Evolutionary conservation across 1,284 basidiomycete species (phyloP), one percentile per base, ranked within the genome.

Genomic region (Marasmius oreades): DNA sequence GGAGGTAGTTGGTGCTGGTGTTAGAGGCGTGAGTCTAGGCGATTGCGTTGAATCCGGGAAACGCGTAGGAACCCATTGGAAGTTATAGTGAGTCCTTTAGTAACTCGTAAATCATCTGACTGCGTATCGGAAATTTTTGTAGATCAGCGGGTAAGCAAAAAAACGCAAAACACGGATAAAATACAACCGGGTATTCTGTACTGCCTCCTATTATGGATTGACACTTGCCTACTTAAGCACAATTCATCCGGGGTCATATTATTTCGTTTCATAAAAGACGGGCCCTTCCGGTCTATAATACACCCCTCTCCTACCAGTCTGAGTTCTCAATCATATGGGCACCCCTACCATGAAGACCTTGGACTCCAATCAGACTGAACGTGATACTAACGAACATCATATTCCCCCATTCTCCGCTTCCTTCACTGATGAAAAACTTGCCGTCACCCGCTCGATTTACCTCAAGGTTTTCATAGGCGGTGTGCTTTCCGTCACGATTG

Each of bases 21-120:
- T 95, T 31, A 85, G 83, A 0, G 95, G 94, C 0, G 92, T 96
- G 1, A 95, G 94, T 57, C 81, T 98, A 4, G 92, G 91, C 16
- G 95, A 98, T 67, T 95, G 93, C 68, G 82, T 96, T 26, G 82
- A 87, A 64, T 82, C 82, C 4, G 93, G 88, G 8, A 81, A 84
- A 63, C 71, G 66, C 31, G 85, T 74, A 31, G 88, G 85, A 31
- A 62, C 52, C 31, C 59, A 45, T 39, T 79, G 77, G 78, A n/a
- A n/a, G n/a, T n/a, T n/a, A n/a, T n/a, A n/a, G n/a, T n/a, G n/a
- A n/a, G n/a, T n/a, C n/a, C n/a, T n/a, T n/a, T n/a, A n/a, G n/a
- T n/a, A n/a, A n/a, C n/a, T n/a, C n/a, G n/a, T n/a, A n/a, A n/a
- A n/a, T n/a, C n/a, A n/a, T n/a, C n/a, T n/a, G n/a, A n/a, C n/a